Conservation (phyloP, 495 filamentous ascomycete genomes). For the Lasiosphaeria hispida region DNA sequence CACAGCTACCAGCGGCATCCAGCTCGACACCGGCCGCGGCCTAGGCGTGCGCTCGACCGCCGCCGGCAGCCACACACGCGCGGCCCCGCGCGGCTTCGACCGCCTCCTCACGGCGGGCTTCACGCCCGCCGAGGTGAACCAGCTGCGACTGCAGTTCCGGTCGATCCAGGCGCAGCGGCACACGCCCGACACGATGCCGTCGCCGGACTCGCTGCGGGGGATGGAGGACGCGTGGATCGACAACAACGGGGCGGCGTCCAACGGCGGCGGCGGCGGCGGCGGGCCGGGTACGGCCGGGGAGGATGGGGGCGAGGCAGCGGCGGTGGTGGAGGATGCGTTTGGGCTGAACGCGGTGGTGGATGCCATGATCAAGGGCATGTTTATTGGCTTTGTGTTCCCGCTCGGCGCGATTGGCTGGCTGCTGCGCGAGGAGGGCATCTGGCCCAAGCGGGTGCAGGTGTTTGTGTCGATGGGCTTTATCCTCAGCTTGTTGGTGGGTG, state of each 20-base stretch:
- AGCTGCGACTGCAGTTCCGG: slow-evolving; percentile 81
- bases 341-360: slow-evolving; percentile 57
- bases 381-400: slow-evolving; percentile 94
- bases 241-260: slow-evolving; percentile 49
- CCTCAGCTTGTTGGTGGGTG: slow-evolving; percentile 41
- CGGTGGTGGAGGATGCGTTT: slow-evolving; percentile 39
- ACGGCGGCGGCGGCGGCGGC: slow-evolving; percentile 31
- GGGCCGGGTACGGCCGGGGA: slow-evolving; percentile 31
- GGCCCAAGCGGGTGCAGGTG: slow-evolving; percentile 75
- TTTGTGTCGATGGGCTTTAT: slow-evolving; percentile 80
- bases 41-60: slow-evolving; percentile 46
- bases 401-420: slow-evolving; percentile 81
- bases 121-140: slow-evolving; percentile 72
- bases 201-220: slow-evolving; percentile 47
- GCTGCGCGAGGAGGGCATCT: slow-evolving; percentile 83
- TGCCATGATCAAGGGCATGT: slow-evolving; percentile 81
- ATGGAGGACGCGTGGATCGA: slow-evolving; percentile 97
- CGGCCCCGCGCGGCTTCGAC: slow-evolving; percentile 82
- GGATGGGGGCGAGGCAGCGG: slow-evolving; percentile 33
- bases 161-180: slow-evolving; percentile 71
- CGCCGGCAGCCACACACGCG: not conserved
- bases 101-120: slow-evolving; percentile 77
- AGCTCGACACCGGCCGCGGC: slow-evolving; percentile 3
- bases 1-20: no score
- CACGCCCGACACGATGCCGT: slow-evolving; percentile 84